Conservation (phyloP, 176 grass and related monocot species). For the Calamus simplicifolius region DNA sequence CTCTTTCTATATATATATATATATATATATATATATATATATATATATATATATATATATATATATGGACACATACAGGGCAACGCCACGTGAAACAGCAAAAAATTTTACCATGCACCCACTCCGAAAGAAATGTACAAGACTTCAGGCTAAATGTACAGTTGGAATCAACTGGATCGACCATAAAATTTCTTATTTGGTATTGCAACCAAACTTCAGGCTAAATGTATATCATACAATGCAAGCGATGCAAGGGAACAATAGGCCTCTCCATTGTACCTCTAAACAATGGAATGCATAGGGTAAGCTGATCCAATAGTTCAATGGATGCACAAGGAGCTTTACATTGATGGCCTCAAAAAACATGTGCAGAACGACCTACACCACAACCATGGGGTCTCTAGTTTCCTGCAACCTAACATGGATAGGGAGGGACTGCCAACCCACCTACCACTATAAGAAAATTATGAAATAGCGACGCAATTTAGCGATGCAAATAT, state of each 20-base stretch:
- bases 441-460: too few relatives aligned
- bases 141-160: too few relatives aligned
- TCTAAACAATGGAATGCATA: constrained; percentile 27
- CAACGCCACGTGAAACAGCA: background rate
- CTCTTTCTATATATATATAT: too few relatives aligned
- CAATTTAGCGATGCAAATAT: too few relatives aligned
- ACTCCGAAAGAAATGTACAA: background rate
- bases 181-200: background rate
- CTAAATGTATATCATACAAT: background rate
- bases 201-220: background rate
- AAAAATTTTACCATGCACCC: background rate
- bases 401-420: constrained; percentile 12
- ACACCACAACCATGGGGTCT: constrained; percentile 1
- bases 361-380: constrained; percentile 3
- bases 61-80: background rate
- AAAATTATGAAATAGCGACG: too few relatives aligned
- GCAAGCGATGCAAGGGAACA: too few relatives aligned
- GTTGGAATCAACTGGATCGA: background rate
- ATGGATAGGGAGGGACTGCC: too few relatives aligned
- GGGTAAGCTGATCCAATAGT: constrained; percentile 12
- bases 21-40: too few relatives aligned
- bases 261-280: constrained; percentile 10
- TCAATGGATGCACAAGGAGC: constrained; percentile 15
- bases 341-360: constrained; percentile 22
- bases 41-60: too few relatives aligned